Conservation (phyloP, 2,329 filamentous ascomycete genomes). For the Penicillium palitans region DNA sequence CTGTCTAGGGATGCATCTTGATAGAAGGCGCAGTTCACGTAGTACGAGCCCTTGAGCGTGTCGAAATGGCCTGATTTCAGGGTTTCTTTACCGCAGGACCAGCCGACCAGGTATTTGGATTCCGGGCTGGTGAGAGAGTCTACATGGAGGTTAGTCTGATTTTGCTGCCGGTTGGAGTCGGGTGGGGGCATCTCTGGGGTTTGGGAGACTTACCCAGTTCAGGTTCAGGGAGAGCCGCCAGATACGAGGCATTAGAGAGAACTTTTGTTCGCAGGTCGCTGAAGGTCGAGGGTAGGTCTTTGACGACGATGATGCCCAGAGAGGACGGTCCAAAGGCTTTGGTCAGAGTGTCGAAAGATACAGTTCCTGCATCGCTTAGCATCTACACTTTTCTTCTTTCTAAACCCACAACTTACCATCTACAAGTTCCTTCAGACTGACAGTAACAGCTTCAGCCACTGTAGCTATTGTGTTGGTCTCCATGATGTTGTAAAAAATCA, state of each 20-base stretch:
- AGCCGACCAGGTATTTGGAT: conserved; percentile 63
- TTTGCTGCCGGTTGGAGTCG: neutral
- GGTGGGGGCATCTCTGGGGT: neutral
- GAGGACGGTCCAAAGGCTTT: conserved; percentile 87
- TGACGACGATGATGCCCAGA: conserved; percentile 90
- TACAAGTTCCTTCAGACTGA: conserved; percentile 50
- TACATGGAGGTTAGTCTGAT: conserved; percentile 16
- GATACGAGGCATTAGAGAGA: conserved; percentile 83
- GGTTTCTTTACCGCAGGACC: conserved; percentile 65
- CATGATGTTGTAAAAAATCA: conserved; percentile 17
- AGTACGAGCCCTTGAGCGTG: conserved; percentile 64
- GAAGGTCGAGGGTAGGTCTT: conserved; percentile 75
- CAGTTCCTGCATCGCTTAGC: conserved; percentile 30
- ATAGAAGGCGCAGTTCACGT: conserved; percentile 62
- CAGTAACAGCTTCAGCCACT: conserved; percentile 43
- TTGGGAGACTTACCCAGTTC: conserved; percentile 65
- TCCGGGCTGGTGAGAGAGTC: conserved; percentile 45
- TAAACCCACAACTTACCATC: conserved; percentile 42
- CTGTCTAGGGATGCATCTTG: conserved; percentile 40
- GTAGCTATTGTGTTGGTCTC: conserved; percentile 25
- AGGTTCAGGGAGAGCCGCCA: conserved; percentile 72
- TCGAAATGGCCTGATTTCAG: conserved; percentile 62
- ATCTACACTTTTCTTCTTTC: neutral
- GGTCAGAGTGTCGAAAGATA: conserved; percentile 48
- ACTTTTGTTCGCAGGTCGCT: conserved; percentile 68